Evolutionary conservation across 768 basidiomycete genomes (phyloP), one percentile per base, ranked within the genome.

Genomic region (Pilatotrama ljubarskyi): DNA sequence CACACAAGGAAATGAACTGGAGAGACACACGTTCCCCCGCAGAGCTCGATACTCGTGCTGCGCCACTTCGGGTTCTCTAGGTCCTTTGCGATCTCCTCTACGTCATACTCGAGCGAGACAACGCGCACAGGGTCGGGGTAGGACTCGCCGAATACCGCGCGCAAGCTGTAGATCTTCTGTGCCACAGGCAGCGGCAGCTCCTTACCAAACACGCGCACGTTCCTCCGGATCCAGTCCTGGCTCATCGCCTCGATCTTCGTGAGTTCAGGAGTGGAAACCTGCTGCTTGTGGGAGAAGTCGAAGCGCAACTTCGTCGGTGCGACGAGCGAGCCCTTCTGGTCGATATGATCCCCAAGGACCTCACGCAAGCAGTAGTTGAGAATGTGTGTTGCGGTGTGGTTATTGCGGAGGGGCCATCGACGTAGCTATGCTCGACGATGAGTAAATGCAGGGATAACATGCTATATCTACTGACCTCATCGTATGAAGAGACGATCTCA

Each of bases 81-180:
- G 64, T 99, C 93, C 67, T 83, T 80, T 18, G 84, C 75, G 55
- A 99, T 94, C 66, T 95, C 91, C 51, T 95, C 89, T 17, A 96
- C 82, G 62, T 87, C 85, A 70, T 83, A 93, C 73, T 93, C 96
- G 20, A 99, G 80, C 2, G 93, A 85, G 14, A 99, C 97, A 1
- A 98, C 93, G 29, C 96, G 83, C 18, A 99, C 97, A 3, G 97
- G 97, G 72, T 98, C 95, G 4, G 97, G 97, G 72, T 99, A 99
- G 0, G 91, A 83, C 76, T 99, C 97, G 44, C 97, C 97, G 67
- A 99, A 99, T 44, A 99, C 97, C 2, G 96, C 97, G 32, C 97
- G 82, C 32, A 98, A 74, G 5, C 97, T 96, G n/a, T 95, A 84
- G 53, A 99, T 96, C 72, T 88, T 86, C 65, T 86, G 85, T 0